phyloP scores from a whole-genome alignment of 768 basidiomycete genomes.

The Agrocybe chaxingu region DNA sequence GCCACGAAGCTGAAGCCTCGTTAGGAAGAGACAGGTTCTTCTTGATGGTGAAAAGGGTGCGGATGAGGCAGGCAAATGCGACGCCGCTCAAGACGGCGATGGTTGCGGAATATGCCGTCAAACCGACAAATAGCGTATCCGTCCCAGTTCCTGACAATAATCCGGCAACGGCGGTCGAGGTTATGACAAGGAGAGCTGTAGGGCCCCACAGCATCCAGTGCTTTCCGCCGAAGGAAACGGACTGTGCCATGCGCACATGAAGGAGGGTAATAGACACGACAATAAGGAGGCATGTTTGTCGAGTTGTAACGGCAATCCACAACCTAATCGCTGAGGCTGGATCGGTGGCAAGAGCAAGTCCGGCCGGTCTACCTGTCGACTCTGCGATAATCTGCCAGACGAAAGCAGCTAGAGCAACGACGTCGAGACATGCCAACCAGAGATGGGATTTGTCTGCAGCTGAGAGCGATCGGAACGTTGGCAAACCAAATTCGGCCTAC shows the following conservation, averaged over 20 bases:
- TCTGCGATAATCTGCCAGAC: constrained; percentile 64
- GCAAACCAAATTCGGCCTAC: constrained; percentile 75
- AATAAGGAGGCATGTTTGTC: constrained; percentile 67
- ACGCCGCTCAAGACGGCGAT: constrained; percentile 50
- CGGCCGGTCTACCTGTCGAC: constrained; percentile 42
- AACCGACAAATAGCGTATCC: constrained; percentile 55
- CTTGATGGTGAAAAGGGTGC: constrained; percentile 63
- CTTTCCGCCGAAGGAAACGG: constrained; percentile 64
- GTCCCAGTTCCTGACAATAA: constrained; percentile 53
- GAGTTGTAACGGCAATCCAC: constrained; percentile 67
- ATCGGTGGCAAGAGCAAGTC: constrained; percentile 41
- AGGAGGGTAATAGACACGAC: constrained; percentile 59
- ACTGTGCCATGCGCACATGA: constrained; percentile 66
- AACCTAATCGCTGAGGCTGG: constrained; percentile 54
- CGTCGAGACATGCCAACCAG: constrained; percentile 69
- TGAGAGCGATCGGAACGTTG: constrained; percentile 64
- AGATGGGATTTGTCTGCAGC: constrained; percentile 67
- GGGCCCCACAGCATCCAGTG: constrained; percentile 79
- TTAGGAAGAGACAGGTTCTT: constrained; percentile 57
- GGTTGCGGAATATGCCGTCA: constrained; percentile 53
- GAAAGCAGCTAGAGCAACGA: constrained; percentile 59
- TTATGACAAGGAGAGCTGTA: constrained; percentile 46
- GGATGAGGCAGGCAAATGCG: constrained; percentile 56
- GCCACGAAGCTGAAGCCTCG: constrained; percentile 56
- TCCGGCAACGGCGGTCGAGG: constrained; percentile 58